phyloP scores from a whole-genome alignment of 352 stramenopile genomes.

The Globisporangium perplexum region DNA sequence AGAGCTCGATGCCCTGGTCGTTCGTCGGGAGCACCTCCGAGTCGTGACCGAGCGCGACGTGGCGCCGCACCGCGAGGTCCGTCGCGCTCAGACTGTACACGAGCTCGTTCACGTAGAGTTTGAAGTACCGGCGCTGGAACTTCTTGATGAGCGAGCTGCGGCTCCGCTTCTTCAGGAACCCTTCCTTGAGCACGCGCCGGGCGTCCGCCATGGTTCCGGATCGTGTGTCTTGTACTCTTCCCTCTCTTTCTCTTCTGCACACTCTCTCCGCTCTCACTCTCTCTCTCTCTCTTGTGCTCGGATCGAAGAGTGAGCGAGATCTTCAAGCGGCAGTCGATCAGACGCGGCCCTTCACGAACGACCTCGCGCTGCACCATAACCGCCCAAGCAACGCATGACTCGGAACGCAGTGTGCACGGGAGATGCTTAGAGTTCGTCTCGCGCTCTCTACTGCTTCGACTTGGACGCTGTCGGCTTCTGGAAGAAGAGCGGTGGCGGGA shows the following conservation, averaged over 20 bases:
- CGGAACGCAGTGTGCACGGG: too few relatives aligned
- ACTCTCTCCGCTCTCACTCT: not conserved
- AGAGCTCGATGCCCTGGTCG: constrained; percentile 54
- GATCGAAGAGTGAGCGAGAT: constrained; percentile 4
- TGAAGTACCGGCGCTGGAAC: constrained; percentile 66
- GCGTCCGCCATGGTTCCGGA: constrained; percentile 12
- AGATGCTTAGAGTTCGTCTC: too few relatives aligned
- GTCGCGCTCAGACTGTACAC: constrained; percentile 43
- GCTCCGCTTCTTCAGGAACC: constrained; percentile 66
- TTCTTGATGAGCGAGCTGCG: constrained; percentile 31
- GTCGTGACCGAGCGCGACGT: constrained; percentile 46
- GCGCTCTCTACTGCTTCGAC: too few relatives aligned
- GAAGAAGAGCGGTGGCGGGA: constrained; percentile 44
- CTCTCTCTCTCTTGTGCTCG: not conserved
- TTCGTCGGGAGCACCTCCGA: constrained; percentile 51
- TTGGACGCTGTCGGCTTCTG: constrained; percentile 18
- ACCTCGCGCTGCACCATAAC: not conserved
- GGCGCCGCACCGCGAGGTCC: constrained; percentile 27
- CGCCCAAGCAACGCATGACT: not conserved
- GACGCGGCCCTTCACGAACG: not conserved
- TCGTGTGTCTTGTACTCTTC: not conserved
- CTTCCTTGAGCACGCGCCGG: constrained; percentile 56
- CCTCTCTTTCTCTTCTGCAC: not conserved
- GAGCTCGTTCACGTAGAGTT: constrained; percentile 53
- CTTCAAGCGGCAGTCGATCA: not conserved